Evolutionary conservation across 257 asterid genomes (phyloP), one percentile per base, ranked within the genome.

Genomic region (Solanum medicagineum): DNA sequence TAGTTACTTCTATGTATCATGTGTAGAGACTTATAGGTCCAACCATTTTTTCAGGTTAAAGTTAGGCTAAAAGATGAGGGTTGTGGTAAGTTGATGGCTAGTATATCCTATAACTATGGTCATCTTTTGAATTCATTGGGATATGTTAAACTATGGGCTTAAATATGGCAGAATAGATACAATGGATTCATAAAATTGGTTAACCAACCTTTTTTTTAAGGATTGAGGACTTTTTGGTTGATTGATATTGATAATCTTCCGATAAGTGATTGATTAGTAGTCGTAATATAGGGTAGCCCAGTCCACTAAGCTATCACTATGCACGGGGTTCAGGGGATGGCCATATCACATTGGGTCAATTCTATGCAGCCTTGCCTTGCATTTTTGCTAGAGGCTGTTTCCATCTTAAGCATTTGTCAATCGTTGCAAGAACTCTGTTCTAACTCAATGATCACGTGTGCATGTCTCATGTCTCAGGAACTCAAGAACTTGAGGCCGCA

Each of bases 401-500:
- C 70, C 7, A 15, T 16, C 86, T 59, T 42, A 8, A 29, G 29
- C 83, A 74, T 62, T 53, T 79, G 29, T 54, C 51, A 54, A 54
- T 29, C 17, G 29, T 79, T 54, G 49, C 66, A 79, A 26, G 65
- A 79, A 53, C 65, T 24, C 4, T 53, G 56, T 22, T 26, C 19
- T 84, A 80, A 89, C 59, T 85, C 84, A 85, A 10, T 71, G 47
- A 55, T 88, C 79, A 40, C 29, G 36, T 63, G 65, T 69, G 53
- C 87, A 86, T 88, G 69, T 81, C 66, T 73, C 90, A 96, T 88
- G 53, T 81, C 60, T 68, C 90, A 96, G 99, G 99, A 96, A 89
- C 97, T 96, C 69, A 96, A 96, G 91, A 94, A 93, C 89, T 93
- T 96, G 85, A 91, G 96, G 86, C 98, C 99, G 32, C 98, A 96